Conservation (phyloP, 2,329 filamentous ascomycete genomes). For the Ophiostoma himal-ulmi region DNA sequence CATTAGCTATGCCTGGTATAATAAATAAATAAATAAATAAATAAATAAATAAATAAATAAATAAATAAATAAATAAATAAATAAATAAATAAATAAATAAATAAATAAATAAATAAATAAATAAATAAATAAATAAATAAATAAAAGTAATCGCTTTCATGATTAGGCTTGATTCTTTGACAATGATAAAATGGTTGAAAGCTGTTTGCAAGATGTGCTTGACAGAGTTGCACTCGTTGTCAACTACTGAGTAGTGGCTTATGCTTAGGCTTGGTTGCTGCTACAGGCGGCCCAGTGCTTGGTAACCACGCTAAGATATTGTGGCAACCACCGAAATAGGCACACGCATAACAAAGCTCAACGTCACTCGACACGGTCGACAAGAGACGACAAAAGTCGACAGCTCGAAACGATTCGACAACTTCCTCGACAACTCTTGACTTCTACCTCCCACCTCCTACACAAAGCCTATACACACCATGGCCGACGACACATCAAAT, state of each 20-base stretch:
- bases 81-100: no score
- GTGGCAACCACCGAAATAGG: neutral
- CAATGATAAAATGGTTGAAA: no score
- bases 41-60: no score
- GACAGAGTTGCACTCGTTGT: neutral
- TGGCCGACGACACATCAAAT: constrained; percentile 26
- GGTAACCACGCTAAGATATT: neutral
- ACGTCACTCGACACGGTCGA: neutral
- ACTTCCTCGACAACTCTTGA: neutral
- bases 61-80: no score
- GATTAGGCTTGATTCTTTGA: no score
- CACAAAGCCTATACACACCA: neutral
- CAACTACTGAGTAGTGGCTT: neutral
- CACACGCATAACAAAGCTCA: constrained; percentile 3
- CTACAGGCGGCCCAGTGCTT: neutral
- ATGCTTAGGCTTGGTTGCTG: neutral
- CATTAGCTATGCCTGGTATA: no score
- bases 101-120: no score
- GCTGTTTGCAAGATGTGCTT: neutral
- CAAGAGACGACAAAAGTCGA: neutral
- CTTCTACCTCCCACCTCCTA: neutral
- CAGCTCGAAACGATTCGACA: neutral
- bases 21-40: neutral
- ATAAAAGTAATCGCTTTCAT: neutral
- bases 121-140: no score